A percentile compares a stretch with the other conserved stretches of the same genome.
phyloP scores from a whole-genome alignment of 1,139 yeast species.

The Magnusiomyces magnusii region DNA sequence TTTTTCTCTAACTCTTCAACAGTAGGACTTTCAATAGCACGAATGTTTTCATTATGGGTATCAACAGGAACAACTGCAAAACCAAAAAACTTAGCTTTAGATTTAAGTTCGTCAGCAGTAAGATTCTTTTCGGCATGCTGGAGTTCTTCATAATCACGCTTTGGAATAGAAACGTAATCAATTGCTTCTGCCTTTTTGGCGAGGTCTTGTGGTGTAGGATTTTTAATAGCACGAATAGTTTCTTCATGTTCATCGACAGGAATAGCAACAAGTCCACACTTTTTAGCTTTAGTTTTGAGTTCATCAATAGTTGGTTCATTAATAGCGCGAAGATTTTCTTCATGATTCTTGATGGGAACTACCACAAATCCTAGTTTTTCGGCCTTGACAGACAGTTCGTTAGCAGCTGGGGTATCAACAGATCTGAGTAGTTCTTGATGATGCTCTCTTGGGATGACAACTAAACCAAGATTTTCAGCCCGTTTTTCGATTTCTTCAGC shows the following conservation, averaged over 20 bases:
- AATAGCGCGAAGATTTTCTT: constrained; percentile 10
- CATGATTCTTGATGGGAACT: constrained; percentile 19
- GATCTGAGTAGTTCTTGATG: constrained; percentile 22
- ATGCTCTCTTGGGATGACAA: constrained; percentile 27
- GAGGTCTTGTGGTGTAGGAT: constrained; percentile 9
- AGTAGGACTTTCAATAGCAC: constrained; percentile 17
- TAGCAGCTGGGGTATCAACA: too few relatives aligned
- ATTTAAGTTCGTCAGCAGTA: constrained; percentile 16
- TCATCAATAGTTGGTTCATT: constrained; percentile 13
- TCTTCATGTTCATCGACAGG: constrained; percentile 28
- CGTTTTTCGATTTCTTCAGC: constrained; percentile 26
- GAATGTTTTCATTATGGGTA: constrained; percentile 11
- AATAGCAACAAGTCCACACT: constrained; percentile 27
- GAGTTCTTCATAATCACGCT: constrained; percentile 10
- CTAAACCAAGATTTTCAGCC: constrained; percentile 27
- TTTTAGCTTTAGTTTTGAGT: constrained; percentile 11
- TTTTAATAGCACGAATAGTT: constrained; percentile 3
- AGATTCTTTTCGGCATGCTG: constrained; percentile 15
- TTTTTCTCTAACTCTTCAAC: constrained; percentile 26
- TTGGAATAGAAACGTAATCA: constrained; percentile 16
- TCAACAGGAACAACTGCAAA: constrained; percentile 14
- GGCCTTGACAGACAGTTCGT: too few relatives aligned
- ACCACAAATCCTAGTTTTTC: constrained; percentile 21
- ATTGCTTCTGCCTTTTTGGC: constrained; percentile 16
- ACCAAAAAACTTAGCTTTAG: constrained; percentile 24